Base-by-base conservation (phyloP, 306 rosid species). In the Vigna hirtella region DNA sequence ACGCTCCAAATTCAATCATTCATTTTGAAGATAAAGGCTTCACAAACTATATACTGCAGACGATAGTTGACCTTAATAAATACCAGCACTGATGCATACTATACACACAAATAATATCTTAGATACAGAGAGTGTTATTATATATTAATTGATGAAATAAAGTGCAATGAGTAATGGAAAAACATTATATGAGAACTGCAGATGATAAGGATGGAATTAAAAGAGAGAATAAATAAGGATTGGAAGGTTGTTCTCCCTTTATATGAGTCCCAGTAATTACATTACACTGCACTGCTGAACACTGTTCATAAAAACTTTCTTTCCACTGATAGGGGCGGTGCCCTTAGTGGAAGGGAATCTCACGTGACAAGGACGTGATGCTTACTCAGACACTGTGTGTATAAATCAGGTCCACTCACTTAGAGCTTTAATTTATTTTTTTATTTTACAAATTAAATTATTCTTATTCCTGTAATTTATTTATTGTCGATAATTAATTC, bases 301-400 rank as follows among this genome's bases (percentile, higher is more conserved):
- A 64, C 38, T 36, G 50, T 63, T 40, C 13, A 49, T 56, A n/a
- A 18, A 45, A 70, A 6, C 34, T 49, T 32, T 11, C 34, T 49
- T 18, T n/a, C 1, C 43, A 56, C 22, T 6, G 28, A 12, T 4
- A 7, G 14, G 80, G 90, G 83, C 87, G 89, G 88, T 88, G 92
- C 89, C 93, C 81, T 47, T 17, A 0, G 76, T 10, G 16, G 48
- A 43, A 76, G 83, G 92, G 85, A 77, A 90, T 78, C 58, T 51
- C 92, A 82, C 78, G 87, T 83, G 89, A 90, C 81, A 82, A 69
- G 76, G 91, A 86, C 83, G 79, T 81, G 88, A 77, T 66, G 34
- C 48, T 13, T 81, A 82, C 42, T 24, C 2, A 18, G 16, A 0
- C 15, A 30, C 16, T 17, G 53, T 28, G 20, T 30, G 40, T 26